phyloP scores from a whole-genome alignment of 441 rosid genomes.

The Eruca vesicaria region DNA sequence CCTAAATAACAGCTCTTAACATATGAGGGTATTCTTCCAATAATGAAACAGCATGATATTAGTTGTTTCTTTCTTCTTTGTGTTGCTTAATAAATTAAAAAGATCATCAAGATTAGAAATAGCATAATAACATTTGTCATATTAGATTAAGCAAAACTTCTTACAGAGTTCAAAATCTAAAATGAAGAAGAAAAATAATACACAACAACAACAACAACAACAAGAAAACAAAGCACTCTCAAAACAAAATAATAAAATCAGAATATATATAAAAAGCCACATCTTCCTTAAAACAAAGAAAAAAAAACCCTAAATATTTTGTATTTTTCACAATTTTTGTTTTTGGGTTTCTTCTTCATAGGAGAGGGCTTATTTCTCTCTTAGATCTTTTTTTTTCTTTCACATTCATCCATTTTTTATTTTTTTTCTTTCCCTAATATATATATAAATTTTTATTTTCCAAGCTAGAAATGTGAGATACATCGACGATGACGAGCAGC shows the following conservation, averaged over 20 bases:
- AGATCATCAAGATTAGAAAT: neutral
- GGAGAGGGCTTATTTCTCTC: neutral
- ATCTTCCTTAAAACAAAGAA: neutral
- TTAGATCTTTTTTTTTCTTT: neutral
- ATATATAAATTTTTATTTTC: neutral
- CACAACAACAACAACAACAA: too few species aligned
- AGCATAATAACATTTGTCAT: constrained; percentile 12
- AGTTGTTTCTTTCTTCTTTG: constrained; percentile 14
- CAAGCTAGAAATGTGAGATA: constrained; percentile 61
- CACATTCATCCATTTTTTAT: neutral
- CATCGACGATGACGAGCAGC: constrained; percentile 71
- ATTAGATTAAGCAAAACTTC: constrained; percentile 36
- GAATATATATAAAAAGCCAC: neutral
- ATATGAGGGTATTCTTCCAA: constrained; percentile 20
- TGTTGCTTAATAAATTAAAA: neutral
- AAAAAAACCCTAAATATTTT: neutral
- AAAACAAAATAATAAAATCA: neutral
- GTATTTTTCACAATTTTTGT: neutral
- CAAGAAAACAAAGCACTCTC: constrained; percentile 1
- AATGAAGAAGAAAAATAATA: constrained; percentile 1
- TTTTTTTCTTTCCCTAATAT: neutral
- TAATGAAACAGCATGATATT: constrained; percentile 28
- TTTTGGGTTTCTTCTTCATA: neutral
- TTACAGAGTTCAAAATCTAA: constrained; percentile 32
- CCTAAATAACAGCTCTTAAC: constrained; percentile 28